Evolutionary conservation across 2,329 filamentous ascomycete genomes (phyloP).

Genomic region (Fusarium vanettenii): DNA sequence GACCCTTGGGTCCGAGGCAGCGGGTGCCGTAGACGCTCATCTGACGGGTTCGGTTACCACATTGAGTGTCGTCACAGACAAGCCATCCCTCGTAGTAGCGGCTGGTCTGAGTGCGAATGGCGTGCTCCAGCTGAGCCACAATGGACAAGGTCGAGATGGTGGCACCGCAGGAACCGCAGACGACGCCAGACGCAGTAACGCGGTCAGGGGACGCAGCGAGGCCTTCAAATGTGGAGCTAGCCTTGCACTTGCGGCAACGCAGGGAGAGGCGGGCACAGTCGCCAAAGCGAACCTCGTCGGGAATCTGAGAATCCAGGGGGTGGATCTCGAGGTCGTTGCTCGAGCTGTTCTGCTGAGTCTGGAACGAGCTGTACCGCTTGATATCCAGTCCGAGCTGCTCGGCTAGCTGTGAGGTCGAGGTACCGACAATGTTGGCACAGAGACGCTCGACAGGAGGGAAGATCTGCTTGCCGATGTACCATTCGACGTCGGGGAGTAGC

Average conservation of each 20-base stretch:
- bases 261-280: conserved; percentile 81
- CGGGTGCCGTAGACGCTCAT: conserved; percentile 93
- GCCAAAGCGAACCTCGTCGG: conserved; percentile 89
- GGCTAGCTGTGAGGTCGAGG: conserved; percentile 88
- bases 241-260: conserved; percentile 84
- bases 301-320: conserved; percentile 93
- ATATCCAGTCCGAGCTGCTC: conserved; percentile 95
- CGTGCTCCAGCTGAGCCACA: conserved; percentile 86
- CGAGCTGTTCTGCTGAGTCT: conserved; percentile 60
- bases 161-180: conserved; percentile 76
- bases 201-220: conserved; percentile 68
- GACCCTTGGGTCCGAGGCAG: conserved; percentile 87
- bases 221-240: conserved; percentile 79
- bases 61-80: conserved; percentile 88
- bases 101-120: conserved; percentile 81
- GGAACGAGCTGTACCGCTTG: conserved; percentile 76
- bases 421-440: conserved; percentile 94
- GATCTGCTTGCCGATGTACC: conserved; percentile 98
- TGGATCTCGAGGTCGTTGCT: conserved; percentile 79
- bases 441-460: conserved; percentile 97
- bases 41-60: conserved; percentile 87
- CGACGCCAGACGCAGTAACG: conserved; percentile 79
- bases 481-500: conserved; percentile 91
- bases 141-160: conserved; percentile 77
- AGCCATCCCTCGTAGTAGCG: conserved; percentile 95